Percentiles rank a stretch among this genome's conserved stretches.
These are phyloP conservation scores for Malus hybrid DNA, from an alignment of 331 rosid genomes.

Conservation along the genomic window DNA sequence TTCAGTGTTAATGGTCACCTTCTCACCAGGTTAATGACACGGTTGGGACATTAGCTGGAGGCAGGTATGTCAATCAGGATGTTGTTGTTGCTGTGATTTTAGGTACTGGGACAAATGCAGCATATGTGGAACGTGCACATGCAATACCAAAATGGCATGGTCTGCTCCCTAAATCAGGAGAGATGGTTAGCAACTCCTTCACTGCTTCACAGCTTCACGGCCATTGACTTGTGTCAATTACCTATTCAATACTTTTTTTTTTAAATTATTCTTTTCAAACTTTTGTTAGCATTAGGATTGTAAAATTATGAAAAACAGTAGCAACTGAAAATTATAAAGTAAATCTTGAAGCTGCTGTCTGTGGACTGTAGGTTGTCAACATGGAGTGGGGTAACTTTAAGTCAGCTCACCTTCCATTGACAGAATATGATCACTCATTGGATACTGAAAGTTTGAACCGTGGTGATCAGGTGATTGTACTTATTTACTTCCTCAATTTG, in stretches of 20 bases:
- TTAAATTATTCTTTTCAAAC: not conserved
- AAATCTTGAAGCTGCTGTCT: not conserved
- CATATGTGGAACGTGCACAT: slow-evolving; percentile 55
- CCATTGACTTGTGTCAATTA: not conserved
- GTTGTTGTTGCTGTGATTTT: slow-evolving; percentile 74
- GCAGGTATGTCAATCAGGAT: slow-evolving; percentile 50
- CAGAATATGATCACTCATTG: slow-evolving; percentile 55
- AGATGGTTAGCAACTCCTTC: slow-evolving; percentile 47
- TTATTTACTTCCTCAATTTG: not conserved
- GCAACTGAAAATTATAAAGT: not conserved
- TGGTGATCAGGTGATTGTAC: slow-evolving; percentile 39
- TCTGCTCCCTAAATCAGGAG: slow-evolving; percentile 67
- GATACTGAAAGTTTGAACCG: slow-evolving; percentile 54
- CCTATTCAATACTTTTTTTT: not conserved
- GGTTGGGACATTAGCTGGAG: slow-evolving; percentile 80
- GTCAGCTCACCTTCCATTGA: slow-evolving; percentile 71
- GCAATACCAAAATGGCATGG: slow-evolving; percentile 89
- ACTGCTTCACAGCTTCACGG: not conserved
- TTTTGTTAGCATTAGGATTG: not conserved
- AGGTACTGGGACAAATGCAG: slow-evolving; percentile 54
- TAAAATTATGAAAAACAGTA: not conserved
- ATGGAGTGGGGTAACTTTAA: slow-evolving; percentile 93
- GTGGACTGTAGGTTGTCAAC: slow-evolving; percentile 58
- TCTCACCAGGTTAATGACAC: slow-evolving; percentile 42
- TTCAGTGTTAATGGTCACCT: not conserved